Evolutionary conservation across 2,329 filamentous ascomycete genomes (phyloP).

Genomic region (Colletotrichum sp.): DNA sequence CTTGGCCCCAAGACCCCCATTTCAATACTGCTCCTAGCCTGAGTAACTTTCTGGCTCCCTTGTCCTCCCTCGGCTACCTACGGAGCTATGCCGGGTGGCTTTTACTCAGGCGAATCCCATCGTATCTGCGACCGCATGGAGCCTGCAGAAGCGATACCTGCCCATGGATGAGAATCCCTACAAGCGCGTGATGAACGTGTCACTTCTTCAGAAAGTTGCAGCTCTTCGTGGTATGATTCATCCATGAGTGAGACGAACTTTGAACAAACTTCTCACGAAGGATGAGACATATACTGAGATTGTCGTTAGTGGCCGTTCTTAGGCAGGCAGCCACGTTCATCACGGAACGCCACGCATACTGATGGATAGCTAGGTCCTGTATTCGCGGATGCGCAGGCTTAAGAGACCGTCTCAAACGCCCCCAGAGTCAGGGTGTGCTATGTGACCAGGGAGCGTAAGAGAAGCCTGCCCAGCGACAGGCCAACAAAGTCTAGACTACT

Average conservation of each 20-base stretch:
- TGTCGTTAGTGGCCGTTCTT: not conserved
- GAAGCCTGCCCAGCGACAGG: not conserved
- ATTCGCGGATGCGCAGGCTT: not conserved
- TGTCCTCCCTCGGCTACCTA: not conserved
- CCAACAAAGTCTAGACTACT: not conserved
- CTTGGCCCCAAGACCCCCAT: not conserved
- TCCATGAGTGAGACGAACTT: not conserved
- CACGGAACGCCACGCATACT: not conserved
- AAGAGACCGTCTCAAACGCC: not conserved
- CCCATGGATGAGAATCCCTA: not conserved
- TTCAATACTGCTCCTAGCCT: not conserved
- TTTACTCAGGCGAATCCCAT: not conserved
- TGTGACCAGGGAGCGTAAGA: not conserved
- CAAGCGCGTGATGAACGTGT: not conserved
- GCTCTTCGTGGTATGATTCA: not conserved
- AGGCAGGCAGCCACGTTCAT: not conserved
- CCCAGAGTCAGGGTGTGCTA: not conserved
- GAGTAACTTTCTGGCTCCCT: not conserved
- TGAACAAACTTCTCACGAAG: not conserved
- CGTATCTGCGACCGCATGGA: not conserved
- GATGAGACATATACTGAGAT: not conserved
- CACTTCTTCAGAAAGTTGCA: not conserved
- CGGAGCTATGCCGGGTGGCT: not conserved
- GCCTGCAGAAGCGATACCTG: not conserved
- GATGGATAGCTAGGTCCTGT: not conserved